A percentile compares a stretch with the other conserved stretches of the same genome.
These are phyloP conservation scores for Achlya hypogyna DNA, from an alignment of 352 stramenopile genomes.

Conservation along the genomic window DNA sequence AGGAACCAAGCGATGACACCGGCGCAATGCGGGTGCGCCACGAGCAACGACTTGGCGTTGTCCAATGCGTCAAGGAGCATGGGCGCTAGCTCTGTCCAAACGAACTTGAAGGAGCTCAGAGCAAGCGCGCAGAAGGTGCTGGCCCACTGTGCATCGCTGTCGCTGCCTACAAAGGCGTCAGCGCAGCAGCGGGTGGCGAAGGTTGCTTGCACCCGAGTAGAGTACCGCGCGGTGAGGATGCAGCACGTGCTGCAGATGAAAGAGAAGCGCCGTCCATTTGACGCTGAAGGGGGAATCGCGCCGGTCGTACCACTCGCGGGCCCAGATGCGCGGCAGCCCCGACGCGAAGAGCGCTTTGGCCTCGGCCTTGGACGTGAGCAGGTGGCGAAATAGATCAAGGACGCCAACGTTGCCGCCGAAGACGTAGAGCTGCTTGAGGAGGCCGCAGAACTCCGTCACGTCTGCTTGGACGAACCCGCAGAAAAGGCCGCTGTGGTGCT, in stretches of 20 bases:
- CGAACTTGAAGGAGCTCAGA: conserved; percentile 1
- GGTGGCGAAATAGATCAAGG: background rate
- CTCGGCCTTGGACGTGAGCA: background rate
- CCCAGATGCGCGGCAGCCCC: background rate
- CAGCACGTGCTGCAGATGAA: background rate
- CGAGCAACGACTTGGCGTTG: background rate
- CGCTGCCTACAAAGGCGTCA: background rate
- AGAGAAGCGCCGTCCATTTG: background rate
- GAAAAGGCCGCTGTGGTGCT: background rate
- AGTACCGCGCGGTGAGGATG: background rate
- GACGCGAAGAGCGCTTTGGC: conserved; percentile 1
- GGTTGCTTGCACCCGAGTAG: background rate
- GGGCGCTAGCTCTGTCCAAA: conserved; percentile 7
- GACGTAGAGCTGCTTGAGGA: conserved; percentile 16
- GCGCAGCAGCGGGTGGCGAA: background rate
- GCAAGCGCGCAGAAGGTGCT: background rate
- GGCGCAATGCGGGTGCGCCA: background rate
- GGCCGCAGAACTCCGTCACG: background rate
- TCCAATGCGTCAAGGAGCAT: background rate
- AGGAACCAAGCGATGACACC: background rate
- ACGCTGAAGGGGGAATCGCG: background rate
- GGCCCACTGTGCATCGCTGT: background rate
- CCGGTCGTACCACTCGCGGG: background rate
- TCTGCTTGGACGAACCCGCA: background rate
- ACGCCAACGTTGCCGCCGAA: conserved; percentile 3